Evolutionary conservation across 345 rosid genomes (phyloP), one percentile per base, ranked within the genome.

Genomic region (Populus tremula): DNA sequence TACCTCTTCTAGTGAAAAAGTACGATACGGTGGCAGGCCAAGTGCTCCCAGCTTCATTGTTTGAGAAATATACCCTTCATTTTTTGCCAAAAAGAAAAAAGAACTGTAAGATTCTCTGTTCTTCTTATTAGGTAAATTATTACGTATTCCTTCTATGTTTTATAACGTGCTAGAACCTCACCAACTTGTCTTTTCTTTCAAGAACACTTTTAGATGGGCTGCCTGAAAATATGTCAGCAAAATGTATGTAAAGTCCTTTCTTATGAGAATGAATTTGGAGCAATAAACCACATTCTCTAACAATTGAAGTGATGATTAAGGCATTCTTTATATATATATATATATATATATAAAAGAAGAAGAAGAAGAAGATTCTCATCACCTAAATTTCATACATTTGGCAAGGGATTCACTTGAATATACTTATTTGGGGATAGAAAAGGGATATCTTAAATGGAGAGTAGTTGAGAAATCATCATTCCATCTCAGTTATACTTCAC

Each of bases 41-140:
- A 93, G 92, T 21, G 88, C 88, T 80, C 97, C 98, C 41, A 92
- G 87, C 90, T 89, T 93, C 94, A 88, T 91, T 72, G 94, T 89
- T 78, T 93, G 97, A 84, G 94, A 91, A 74, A 93, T 85, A 79
- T 92, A 92, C 82, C 99, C 96, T 96, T 80, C 81, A 86, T 18
- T 70, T 77, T 56, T 47, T 33, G 66, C 72, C 53, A 61, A 74
- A 67, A 41, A 69, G 10, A 33, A 38, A 8, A n/a, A 38, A 33
- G 54, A 39, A 27, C 33, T 21, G 27, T 63, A 39, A 41, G 61
- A 68, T 59, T n/a, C 13, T 67, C 54, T 49, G 31, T 25, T 68
- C 73, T 68, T 53, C 59, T 17, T 47, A 39, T 21, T 31, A 25
- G 23, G 18, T 36, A 20, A 69, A 38, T 27, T 74, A 74, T 23